Evolutionary conservation across 192 early-diverging fungal genomes (phyloP).

Genomic region (Jimgerdemannia lactiflua): DNA sequence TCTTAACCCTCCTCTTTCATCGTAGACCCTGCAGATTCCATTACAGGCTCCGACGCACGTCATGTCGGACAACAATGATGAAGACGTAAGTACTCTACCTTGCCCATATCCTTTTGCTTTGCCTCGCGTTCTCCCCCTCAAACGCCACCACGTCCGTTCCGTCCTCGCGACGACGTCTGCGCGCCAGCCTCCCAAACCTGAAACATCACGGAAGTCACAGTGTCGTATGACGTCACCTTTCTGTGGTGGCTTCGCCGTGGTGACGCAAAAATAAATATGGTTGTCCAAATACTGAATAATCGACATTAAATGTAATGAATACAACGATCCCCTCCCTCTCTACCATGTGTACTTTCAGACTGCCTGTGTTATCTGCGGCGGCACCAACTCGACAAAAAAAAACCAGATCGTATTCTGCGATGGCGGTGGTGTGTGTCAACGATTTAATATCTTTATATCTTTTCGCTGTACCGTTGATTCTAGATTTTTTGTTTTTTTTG

Average conservation of each 20-base stretch:
- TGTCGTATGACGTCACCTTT: not conserved
- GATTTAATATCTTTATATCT: not conserved
- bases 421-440: conserved; percentile 34
- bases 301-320: not conserved
- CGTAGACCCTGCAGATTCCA: too few species aligned
- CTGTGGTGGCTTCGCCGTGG: not conserved
- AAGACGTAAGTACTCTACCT: too few species aligned
- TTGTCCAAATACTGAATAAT: not conserved
- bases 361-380: conserved; percentile 44
- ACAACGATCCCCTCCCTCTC: not conserved
- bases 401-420: conserved; percentile 53
- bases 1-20: too few species aligned
- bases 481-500: not conserved
- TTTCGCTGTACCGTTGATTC: not conserved
- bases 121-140: too few species aligned
- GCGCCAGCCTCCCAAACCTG: too few species aligned
- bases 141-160: not conserved
- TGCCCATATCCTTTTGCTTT: too few species aligned
- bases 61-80: too few species aligned
- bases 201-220: too few species aligned
- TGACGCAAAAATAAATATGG: not conserved
- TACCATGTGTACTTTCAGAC: conserved; percentile 11
- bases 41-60: too few species aligned
- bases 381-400: conserved; percentile 32
- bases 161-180: not conserved